Evolutionary conservation across 176 grass and related monocot genomes (phyloP), one percentile per base, ranked within the genome.

Genomic region (Aegilops umbellulata): DNA sequence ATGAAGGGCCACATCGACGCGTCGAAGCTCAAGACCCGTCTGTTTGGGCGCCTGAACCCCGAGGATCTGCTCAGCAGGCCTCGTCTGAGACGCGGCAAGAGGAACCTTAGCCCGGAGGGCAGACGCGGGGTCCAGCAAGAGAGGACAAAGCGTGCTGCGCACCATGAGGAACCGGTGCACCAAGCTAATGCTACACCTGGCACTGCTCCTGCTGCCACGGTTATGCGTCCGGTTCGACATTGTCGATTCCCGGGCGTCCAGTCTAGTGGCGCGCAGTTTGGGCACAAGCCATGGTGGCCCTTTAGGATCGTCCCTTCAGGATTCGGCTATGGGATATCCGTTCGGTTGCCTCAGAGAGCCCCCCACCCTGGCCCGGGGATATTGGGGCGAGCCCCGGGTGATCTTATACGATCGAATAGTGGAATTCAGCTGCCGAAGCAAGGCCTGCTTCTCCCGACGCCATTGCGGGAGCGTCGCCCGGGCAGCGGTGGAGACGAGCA

Each of bases 31-130:
- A 92, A 76, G 65, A 78, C 22, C 69, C 72, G 85, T 39, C 69
- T 98, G 67, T 95, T 98, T 67, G 90, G 88, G 42, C 47, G 44
- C 10, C 42, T 92, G 31, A 83, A 61, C 58, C 83, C 74, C 10
- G 51, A 80, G 7, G 20, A 67, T 5, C 15, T 83, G 57, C 55
- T 41, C 23, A 81, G 78, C 60, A 64, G 74, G 78, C 60, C 39
- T 64, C 17, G 76, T 16, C 49, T 60, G 24, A 36, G 27, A 14
- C 44, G 4, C 19, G 65, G 11, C 60, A 87, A 74, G 84, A 69
- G 82, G 64, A 62, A 79, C 34, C 44, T 29, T 41, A 16, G 29
- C 41, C 36, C 22, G 2, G 65, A 26, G 41, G 22, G 23, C 46
- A 74, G 72, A 31, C 7, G 4, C 25, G 38, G 16, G 31, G 1